phyloP scores from a whole-genome alignment of 306 rosid species.

The Rosa multiflora region DNA sequence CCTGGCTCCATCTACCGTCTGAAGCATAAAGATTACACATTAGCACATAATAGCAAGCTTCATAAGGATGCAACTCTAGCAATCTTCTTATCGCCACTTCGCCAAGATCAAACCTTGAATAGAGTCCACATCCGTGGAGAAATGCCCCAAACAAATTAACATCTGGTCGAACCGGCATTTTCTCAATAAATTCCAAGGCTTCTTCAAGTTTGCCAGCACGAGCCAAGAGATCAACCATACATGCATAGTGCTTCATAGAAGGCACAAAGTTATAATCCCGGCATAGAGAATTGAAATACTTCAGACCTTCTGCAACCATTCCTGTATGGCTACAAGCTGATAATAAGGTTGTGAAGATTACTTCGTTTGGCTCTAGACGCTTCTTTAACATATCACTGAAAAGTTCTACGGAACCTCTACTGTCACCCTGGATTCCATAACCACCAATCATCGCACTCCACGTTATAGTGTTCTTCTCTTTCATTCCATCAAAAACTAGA shows the following conservation, averaged over 20 bases:
- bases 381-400: conserved; percentile 63
- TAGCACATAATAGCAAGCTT: conserved; percentile 73
- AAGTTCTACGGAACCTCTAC: conserved; percentile 53
- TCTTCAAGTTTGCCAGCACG: conserved; percentile 73
- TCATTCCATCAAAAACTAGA: conserved; percentile 61
- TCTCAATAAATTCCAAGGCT: conserved; percentile 59
- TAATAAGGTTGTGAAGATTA: conserved; percentile 53
- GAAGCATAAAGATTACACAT: conserved; percentile 72
- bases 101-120: conserved; percentile 74
- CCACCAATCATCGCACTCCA: conserved; percentile 86
- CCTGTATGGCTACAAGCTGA: conserved; percentile 85
- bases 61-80: conserved; percentile 63
- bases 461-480: conserved; percentile 55
- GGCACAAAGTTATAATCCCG: conserved; percentile 52
- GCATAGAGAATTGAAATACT: conserved; percentile 56
- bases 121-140: conserved; percentile 84
- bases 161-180: conserved; percentile 58
- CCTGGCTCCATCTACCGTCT: conserved; percentile 84
- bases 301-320: conserved; percentile 68
- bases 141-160: conserved; percentile 71
- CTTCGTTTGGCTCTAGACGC: conserved; percentile 55
- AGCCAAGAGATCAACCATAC: conserved; percentile 72
- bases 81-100: conserved; percentile 57
- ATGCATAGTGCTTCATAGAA: conserved; percentile 72
- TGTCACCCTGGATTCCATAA: conserved; percentile 74